Evolutionary conservation across 257 asterid genomes (phyloP), one percentile per base, ranked within the genome.

Genomic region (Mitragyna speciosa): DNA sequence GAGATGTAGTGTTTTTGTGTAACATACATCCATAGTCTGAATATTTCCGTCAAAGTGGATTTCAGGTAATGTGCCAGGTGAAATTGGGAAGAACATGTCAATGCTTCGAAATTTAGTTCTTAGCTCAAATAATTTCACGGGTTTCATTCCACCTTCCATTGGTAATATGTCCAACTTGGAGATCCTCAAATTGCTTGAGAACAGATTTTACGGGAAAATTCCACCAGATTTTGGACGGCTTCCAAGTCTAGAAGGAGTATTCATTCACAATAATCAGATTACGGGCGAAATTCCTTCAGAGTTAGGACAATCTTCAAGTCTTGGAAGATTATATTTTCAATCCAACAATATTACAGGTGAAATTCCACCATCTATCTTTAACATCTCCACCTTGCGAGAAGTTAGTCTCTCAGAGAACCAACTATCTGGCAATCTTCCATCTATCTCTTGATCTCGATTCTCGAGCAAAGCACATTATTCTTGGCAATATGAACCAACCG

Each of bases 231-330:
- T 51, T 48, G 77, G 77, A 10, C 43, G 22, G 66, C 66, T 49
- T 49, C 77, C 77, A 28, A 14, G 0, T 16, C 17, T 52, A 15
- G 77, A 52, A 73, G 58, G 47, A 19, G 66, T 72, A 72, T 48
- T 49, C 24, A 36, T 72, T 3, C 22, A 43, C 43, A 48, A 15
- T 19, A 51, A 52, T 20, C 77, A 73, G 45, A 7, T 73, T 36
- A 51, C 66, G 0, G 64, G 76, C 10, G 10, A 31, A 28, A 73
- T 52, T 51, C 77, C 77, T 16, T 14, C 64, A 0, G 76, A 72
- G 64, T 26, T 72, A 15, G 76, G 76, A 49, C 64, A 72, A 64
- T 72, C 64, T 51, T 28, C 66, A 5, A 73, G 77, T 59, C 28
- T 56, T 56, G 63, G 26, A 19, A 56, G 26, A 19, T 20, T 56